Evolutionary conservation across 2,329 filamentous ascomycete species (phyloP), one percentile per base, ranked within the genome.

Genomic region (Plectosphaerella cucumerina): DNA sequence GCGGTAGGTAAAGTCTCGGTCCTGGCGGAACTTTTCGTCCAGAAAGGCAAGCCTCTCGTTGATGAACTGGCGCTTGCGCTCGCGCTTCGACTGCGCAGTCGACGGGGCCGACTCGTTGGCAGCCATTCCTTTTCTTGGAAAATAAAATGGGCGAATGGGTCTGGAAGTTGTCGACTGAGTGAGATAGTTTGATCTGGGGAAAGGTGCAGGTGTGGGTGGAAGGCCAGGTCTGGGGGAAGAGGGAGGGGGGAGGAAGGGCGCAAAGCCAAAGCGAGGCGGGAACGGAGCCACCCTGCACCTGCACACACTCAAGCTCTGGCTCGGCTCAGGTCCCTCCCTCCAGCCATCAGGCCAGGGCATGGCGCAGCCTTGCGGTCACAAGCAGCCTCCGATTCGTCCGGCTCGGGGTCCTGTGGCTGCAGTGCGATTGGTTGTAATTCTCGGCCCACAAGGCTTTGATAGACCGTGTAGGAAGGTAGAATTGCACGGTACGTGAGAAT

Each of bases 1-100:
- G 55, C 92, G 85, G 69, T 96, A 97, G 61, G 90, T 85, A 56
- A 81, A 76, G 67, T 96, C 90, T 57, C 89, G 82, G 63, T 96
- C 91, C 56, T 86, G 82, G 56, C 84, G 82, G 70, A 96, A 93
- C 58, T 85, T 85, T 49, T 87, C 83, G 50, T 86, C 85, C 69
- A 97, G 84, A 50, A 85, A 81, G 39, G 83, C 80, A 6, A 96
- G 81, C 56, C 88, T 86, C 54, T 96, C 91, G 58, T 85, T 83
- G 54, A 97, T 83, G 62, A 86, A 84, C 62, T 89, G 89, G 55
- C 91, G 86, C 65, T 92, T 86, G 70, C 95, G 94, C 72, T 97
- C 93, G 68, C 90, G 84, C 75, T 97, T 97, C 39, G 90, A 93
- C 56, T 76, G 76, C n/a, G 73, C 61, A 35, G 53, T 47, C 61